Conservation (phyloP, 2,329 filamentous ascomycete genomes). For the Penicillium olsonii region DNA sequence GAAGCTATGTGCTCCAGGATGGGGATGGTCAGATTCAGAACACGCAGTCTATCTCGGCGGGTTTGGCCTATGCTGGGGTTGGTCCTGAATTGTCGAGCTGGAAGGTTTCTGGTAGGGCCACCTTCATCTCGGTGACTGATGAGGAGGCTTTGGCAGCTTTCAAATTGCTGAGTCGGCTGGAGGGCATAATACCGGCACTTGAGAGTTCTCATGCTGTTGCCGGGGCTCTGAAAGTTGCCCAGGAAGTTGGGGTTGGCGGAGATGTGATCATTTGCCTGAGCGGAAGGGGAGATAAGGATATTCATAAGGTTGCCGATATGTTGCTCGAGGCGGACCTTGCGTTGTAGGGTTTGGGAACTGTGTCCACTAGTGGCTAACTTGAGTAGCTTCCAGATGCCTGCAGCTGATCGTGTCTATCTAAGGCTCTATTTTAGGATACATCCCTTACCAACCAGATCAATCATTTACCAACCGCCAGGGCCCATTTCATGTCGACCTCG, state of each 20-base stretch:
- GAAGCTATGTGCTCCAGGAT: constrained; percentile 90
- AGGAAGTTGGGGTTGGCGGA: constrained; percentile 80
- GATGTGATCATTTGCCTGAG: constrained; percentile 90
- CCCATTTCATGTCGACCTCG: too few relatives aligned
- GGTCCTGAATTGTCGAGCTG: constrained; percentile 85
- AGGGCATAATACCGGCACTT: constrained; percentile 93
- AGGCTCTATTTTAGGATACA: too few relatives aligned
- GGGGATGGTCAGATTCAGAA: constrained; percentile 85
- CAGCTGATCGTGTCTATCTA: too few relatives aligned
- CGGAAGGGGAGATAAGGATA: constrained; percentile 93
- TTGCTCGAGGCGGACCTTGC: too few relatives aligned
- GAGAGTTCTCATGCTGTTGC: constrained; percentile 90
- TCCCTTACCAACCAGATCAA: too few relatives aligned
- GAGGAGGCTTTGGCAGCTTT: constrained; percentile 85
- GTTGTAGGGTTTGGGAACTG: too few relatives aligned
- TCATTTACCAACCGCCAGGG: too few relatives aligned
- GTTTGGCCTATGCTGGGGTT: constrained; percentile 92
- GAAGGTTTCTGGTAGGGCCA: constrained; percentile 83
- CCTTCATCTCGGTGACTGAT: constrained; percentile 85
- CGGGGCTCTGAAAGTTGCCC: constrained; percentile 81
- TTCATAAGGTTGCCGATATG: constrained; percentile 92
- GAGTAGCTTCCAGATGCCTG: neutral
- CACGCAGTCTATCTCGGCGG: constrained; percentile 91
- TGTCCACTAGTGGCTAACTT: constrained; percentile 68
- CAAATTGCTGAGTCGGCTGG: constrained; percentile 75